Base-by-base conservation (phyloP, 2,329 filamentous ascomycete genomes). In the Sclerotinia sclerotiorum region DNA sequence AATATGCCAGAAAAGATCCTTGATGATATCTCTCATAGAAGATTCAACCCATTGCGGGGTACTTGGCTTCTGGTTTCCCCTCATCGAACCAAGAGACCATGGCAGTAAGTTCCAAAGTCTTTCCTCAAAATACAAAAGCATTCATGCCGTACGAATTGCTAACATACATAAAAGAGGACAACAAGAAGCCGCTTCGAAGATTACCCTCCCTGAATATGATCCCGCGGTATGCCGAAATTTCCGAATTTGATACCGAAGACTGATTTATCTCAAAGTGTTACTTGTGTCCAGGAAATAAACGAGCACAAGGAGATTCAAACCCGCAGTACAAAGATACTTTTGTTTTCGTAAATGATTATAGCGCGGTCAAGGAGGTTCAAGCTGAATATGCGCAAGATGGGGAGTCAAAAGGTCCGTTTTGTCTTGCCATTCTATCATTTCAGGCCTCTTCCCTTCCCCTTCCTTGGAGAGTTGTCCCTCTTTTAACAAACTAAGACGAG, bases 301-400 rank as follows among this genome's bases (percentile, higher is more conserved):
- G 95, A 68, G 95, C 95, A 4, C 88, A 93, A 74, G 95, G 95
- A 67, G 93, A 95, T 76, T 79, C 80, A 70, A 99, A 99, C 76
- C 94, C 95, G 1, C 84, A 91, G 66, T 99, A 98, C 78, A 85
- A 91, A 65, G 87, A 87, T 76, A 97, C 93, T 0, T 98, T 96
- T 78, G 90, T 94, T 51, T 99, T 99, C 77, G 91, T 98, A 73
- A 99, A 99, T 76, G 95, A 99, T 79, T 99, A 95, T 80, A 96
- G 93, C 76, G 95, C 95, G 2, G 94, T 99, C 63, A 97, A 97
- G 81, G 94, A 97, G 80, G 85, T 91, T 71, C 95, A 99, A 79
- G 88, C 90, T 42, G 88, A 92, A 60, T 99, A 98, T 79, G 80
- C 82, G 27, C 81, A 72, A 19, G 72, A 74, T 46, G 70, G 58